Evolutionary conservation across 2,329 filamentous ascomycete species (phyloP), one percentile per base, ranked within the genome.

Genomic region (Fusarium tjaetaba): DNA sequence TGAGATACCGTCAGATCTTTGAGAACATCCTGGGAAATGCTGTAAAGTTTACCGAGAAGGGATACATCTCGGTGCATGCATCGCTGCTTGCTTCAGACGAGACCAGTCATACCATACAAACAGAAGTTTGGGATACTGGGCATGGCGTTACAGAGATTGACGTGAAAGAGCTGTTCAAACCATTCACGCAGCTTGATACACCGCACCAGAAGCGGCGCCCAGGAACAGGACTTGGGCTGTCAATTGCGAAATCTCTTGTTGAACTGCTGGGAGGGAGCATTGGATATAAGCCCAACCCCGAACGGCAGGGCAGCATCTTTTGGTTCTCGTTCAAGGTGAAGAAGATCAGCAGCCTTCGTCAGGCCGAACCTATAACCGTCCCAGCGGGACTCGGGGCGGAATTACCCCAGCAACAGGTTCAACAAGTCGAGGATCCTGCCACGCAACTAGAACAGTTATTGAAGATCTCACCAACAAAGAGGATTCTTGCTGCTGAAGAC

Each of bases 111-210:
- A 65, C 61, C 0, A 65, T 65, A 20, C 28, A n/a, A 34, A 63
- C 45, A 2, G 61, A 65, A 26, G 26, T 65, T 18, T 13, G 16
- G 6, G 61, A 65, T n/a, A 65, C 61, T 1, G 61, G 61, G 5
- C 32, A 52, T 30, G 61, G 61, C 9, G 26, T 65, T 4, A 52
- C 61, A 13, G 24, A 18, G 28, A 20, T 28, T 8, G 61, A 63
- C 14, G 58, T 26, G 13, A 7, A 63, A n/a, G 22, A 65, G 6
- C 20, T 65, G 1, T 65, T 65, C 11, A 63, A 52, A 20, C 61
- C 61, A 1, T 65, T 65, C 39, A 65, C 38, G 11, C 61, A 65
- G 7, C 45, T 65, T 15, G 61, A 65, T 28, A 65, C 61, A 3
- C 45, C 57, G 5, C 5, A 38, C 8, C 58, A 63, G 8, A 34